Base-by-base conservation (phyloP, 495 filamentous ascomycete genomes). In the Cudoniella acicularis region DNA sequence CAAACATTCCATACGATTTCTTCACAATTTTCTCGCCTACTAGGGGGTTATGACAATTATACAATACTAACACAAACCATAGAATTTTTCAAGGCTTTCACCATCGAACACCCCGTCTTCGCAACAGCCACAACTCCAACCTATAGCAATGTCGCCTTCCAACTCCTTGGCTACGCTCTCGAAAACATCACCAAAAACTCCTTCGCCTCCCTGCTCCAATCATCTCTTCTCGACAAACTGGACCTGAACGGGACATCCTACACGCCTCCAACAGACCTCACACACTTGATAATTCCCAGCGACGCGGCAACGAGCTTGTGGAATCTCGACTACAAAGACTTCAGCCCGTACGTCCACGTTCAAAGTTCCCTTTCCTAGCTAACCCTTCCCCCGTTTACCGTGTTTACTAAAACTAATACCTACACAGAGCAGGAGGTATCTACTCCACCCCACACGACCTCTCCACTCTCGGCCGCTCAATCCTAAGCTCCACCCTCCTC, bases 381-480 rank as follows among this genome's bases (percentile, higher is more conserved):
- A 36, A 36, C 30, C 13, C 30, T 36, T 6, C 13, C 13, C 4
- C 13, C 13, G 13, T 13, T 36, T 36, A 6, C 30, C 30, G 13
- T 6, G 13, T 36, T 36, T 36, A 43, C 18, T 22, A 16, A 3
- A 6, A 11, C 6, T 48, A 25, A 20, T 17, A 8, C 21, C 20
- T 8, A 24, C 17, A 11, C 26, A 82, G 79, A 3, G 74, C 82
- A 3, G 83, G 83, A 3, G 81, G 79, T 61, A 73, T 85, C 49
- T 84, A 79, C 67, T 83, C 84, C 20, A 81, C 78, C 0, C 61
- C 71, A 3, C 69, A 67, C 25, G 83, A 87, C 66, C 67, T 86
- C 47, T 70, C 76, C 1, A 71, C 67, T 23, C 64, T 85, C 1
- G 82, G 81, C 11, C 78, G 76, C 16, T 75, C 75, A 30, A 82